Evolutionary conservation across 140 eudicot species (phyloP).

Genomic region (Stevia rebaudiana): DNA sequence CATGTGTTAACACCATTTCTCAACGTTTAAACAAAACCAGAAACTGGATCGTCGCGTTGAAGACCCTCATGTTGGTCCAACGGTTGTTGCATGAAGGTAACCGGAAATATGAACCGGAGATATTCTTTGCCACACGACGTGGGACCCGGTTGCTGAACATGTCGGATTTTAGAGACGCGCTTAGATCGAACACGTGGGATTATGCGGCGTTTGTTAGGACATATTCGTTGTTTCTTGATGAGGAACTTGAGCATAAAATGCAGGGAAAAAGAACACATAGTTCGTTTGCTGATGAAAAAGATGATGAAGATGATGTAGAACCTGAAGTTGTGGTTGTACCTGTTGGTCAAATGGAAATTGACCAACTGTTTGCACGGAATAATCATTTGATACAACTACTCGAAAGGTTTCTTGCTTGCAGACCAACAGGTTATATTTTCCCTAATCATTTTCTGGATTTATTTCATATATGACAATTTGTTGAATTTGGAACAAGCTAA

Average conservation of each 20-base stretch:
- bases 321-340: constrained; percentile 22
- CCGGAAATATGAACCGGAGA: constrained; percentile 61
- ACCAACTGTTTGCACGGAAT: constrained; percentile 41
- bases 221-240: constrained; percentile 72
- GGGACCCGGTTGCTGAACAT: constrained; percentile 87
- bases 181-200: constrained; percentile 63
- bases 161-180: constrained; percentile 72
- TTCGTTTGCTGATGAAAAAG: constrained; percentile 14
- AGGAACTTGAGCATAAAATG: constrained; percentile 71
- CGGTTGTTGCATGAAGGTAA: constrained; percentile 69
- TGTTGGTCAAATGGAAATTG: constrained; percentile 39
- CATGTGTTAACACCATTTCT: constrained; percentile 70
- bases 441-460: neutral
- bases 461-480: too few species aligned
- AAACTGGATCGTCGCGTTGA: constrained; percentile 86
- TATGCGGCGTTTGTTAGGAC: constrained; percentile 76
- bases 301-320: constrained; percentile 28
- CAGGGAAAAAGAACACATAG: constrained; percentile 50
- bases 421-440: constrained; percentile 63
- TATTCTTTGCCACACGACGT: constrained; percentile 79
- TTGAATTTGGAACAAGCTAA: too few species aligned
- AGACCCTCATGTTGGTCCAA: constrained; percentile 62
- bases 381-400: constrained; percentile 62
- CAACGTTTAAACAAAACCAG: constrained; percentile 76
- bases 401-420: constrained; percentile 74